These are phyloP conservation scores for Fusarium clavum DNA, from an alignment of 2,329 filamentous ascomycete species.

Conservation along the genomic window DNA sequence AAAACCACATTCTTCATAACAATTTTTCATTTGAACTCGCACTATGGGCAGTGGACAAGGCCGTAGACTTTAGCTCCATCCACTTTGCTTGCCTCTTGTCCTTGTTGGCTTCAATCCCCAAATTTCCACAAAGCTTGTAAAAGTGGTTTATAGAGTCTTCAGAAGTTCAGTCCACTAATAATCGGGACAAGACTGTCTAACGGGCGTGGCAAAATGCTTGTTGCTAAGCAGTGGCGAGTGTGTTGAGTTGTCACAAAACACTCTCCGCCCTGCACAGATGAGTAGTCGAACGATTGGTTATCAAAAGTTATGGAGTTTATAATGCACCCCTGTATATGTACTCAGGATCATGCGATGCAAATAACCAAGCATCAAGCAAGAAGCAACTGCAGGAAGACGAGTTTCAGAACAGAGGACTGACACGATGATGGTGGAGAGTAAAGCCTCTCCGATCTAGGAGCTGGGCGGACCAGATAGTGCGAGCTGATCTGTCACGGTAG, in stretches of 20 bases:
- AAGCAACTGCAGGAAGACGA: not conserved
- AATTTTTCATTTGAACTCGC: not conserved
- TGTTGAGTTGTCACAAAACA: conserved; percentile 21
- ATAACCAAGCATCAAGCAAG: not conserved
- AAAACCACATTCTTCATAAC: not conserved
- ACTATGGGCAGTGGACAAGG: not conserved
- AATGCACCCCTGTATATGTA: not conserved
- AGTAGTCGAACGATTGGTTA: not conserved
- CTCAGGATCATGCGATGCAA: not conserved
- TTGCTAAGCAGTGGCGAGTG: conserved; percentile 17
- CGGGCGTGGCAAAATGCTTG: conserved; percentile 22
- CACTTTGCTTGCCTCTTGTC: not conserved
- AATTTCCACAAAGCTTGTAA: conserved; percentile 29
- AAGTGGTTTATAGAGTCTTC: conserved; percentile 29
- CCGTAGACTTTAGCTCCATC: not conserved
- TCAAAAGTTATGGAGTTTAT: not conserved
- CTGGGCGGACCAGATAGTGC: conserved; percentile 7
- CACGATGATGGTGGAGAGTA: conserved; percentile 18
- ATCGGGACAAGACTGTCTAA: conserved; percentile 13
- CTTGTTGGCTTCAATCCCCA: not conserved
- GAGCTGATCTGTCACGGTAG: conserved; percentile 26
- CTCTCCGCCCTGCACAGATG: not conserved
- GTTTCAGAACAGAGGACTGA: conserved; percentile 5
- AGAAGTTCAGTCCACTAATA: not conserved
- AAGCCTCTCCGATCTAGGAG: conserved; percentile 24